Base-by-base conservation (phyloP, 257 asterid species). In the Coffea eugenioides region DNA sequence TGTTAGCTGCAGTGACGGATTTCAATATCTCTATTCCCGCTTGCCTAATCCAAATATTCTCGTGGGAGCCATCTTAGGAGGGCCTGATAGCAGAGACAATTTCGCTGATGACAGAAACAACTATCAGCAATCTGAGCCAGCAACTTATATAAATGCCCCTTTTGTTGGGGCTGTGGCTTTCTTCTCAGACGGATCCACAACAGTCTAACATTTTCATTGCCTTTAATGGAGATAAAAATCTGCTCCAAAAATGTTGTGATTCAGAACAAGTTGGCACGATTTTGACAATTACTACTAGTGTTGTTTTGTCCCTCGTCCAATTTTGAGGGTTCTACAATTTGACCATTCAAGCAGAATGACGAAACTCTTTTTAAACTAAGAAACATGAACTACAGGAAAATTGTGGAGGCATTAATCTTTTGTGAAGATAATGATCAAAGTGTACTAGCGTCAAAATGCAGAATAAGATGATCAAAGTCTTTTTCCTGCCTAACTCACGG, bases 51-150 rank as follows among this genome's bases (percentile, higher is more conserved):
- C 97, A 0, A 93, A 93, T 82, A 21, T 87, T 66, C 92, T 91
- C 2, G 80, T 76, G 0, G 97, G 97, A 54, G 97, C 97, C 41
- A 73, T 93, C 39, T 14, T 93, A 0, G 97, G 97, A 4, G 97
- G 97, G 36, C 97, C 97, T 0, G 97, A 93, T 49, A 82, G 80
- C 74, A 83, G 69, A 34, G 95, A 90, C 51, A 69, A 72, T 36
- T 91, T 83, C 5, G 91, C 89, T 2, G 95, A 93, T 82, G 91
- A 89, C 15, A 83, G 95, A 85, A 82, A 82, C 23, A 91, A 89
- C 71, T 89, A 86, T 84, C 90, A 83, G 86, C 92, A 93, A 66
- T 90, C 97, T n/a, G 97, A 93, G 84, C 94, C 97, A 0, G 92
- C 95, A 0, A 93, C 97, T 16, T 91, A 89, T 52, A 90, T 91